These are phyloP conservation scores for Immersiporthe knoxdaviesiana DNA, from an alignment of 2,329 filamentous ascomycete genomes.

Conservation along the genomic window DNA sequence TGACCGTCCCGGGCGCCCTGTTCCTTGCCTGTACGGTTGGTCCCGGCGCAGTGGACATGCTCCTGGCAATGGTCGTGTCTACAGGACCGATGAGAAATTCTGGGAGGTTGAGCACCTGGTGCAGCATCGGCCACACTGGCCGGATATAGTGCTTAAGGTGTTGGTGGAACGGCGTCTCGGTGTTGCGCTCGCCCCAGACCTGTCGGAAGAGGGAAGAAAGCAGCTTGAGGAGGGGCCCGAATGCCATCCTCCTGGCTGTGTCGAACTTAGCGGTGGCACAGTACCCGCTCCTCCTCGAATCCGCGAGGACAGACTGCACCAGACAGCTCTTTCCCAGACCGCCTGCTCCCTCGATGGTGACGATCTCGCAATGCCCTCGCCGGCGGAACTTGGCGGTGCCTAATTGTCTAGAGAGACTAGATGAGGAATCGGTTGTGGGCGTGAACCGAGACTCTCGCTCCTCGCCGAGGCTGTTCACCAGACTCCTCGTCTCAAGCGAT, in stretches of 20 bases:
- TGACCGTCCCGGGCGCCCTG: slow-evolving; percentile 33
- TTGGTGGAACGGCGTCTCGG: slow-evolving; percentile 66
- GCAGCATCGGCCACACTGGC: slow-evolving; percentile 67
- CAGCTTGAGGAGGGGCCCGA: slow-evolving; percentile 66
- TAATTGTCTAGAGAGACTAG: slow-evolving; percentile 57
- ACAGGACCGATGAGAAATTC: slow-evolving; percentile 69
- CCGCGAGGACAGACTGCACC: slow-evolving; percentile 64
- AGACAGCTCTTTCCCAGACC: slow-evolving; percentile 69
- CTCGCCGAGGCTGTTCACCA: slow-evolving; percentile 51
- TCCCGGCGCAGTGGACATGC: slow-evolving; percentile 42
- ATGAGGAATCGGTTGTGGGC: slow-evolving; percentile 48
- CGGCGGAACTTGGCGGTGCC: slow-evolving; percentile 62
- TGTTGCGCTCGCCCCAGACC: slow-evolving; percentile 68
- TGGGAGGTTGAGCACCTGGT: slow-evolving; percentile 63
- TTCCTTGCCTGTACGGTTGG: slow-evolving; percentile 37
- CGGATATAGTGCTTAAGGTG: slow-evolving; percentile 64
- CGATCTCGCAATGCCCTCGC: slow-evolving; percentile 65
- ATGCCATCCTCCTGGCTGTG: slow-evolving; percentile 61
- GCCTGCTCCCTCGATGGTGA: slow-evolving; percentile 63
- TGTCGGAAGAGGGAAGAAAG: slow-evolving; percentile 69
- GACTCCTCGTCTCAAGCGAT: slow-evolving; percentile 52
- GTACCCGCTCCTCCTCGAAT: slow-evolving; percentile 64
- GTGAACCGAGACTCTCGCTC: slow-evolving; percentile 47
- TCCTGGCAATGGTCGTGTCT: slow-evolving; percentile 42
- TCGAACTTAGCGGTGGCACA: slow-evolving; percentile 71